A percentile compares a stretch with the other conserved stretches of the same genome.
Conservation (phyloP, 2,329 filamentous ascomycete genomes). For the Emydomyces testavorans region DNA sequence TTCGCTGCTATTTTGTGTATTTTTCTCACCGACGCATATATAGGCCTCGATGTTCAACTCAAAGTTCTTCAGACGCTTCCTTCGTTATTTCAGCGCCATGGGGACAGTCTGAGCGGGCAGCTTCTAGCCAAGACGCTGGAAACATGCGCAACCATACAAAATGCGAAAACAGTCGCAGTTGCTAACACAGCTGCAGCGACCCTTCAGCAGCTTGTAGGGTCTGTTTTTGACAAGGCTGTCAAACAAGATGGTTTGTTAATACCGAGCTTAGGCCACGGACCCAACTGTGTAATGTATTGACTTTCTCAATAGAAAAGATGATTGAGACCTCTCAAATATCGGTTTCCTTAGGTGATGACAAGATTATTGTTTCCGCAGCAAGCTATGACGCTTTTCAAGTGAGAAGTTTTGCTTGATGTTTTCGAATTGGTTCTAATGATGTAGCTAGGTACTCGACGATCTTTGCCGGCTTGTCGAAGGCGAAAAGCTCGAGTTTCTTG, state of each 20-base stretch:
- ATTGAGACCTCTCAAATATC: neutral
- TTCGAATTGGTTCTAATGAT: constrained; percentile 10
- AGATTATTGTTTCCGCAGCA: constrained; percentile 57
- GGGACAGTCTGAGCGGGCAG: constrained; percentile 65
- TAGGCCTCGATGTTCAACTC: constrained; percentile 75
- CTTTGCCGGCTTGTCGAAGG: constrained; percentile 79
- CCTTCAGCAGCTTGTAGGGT: constrained; percentile 81
- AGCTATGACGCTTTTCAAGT: constrained; percentile 76
- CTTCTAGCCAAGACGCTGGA: constrained; percentile 72
- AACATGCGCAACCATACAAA: constrained; percentile 83
- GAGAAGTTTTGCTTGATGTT: constrained; percentile 16
- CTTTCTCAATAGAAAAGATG: neutral
- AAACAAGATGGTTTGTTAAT: constrained; percentile 59
- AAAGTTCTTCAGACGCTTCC: constrained; percentile 91
- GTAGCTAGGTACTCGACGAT: constrained; percentile 66
- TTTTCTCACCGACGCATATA: neutral
- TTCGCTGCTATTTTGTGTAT: neutral
- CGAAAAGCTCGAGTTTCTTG: constrained; percentile 69
- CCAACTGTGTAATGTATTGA: neutral
- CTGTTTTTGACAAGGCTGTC: constrained; percentile 84
- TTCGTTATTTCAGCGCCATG: constrained; percentile 81
- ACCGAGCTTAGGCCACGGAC: neutral
- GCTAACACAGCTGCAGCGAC: constrained; percentile 96
- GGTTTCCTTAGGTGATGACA: constrained; percentile 51
- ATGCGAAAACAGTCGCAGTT: constrained; percentile 83